phyloP scores from a whole-genome alignment of 495 filamentous ascomycete genomes.

The Tuber borchii region DNA sequence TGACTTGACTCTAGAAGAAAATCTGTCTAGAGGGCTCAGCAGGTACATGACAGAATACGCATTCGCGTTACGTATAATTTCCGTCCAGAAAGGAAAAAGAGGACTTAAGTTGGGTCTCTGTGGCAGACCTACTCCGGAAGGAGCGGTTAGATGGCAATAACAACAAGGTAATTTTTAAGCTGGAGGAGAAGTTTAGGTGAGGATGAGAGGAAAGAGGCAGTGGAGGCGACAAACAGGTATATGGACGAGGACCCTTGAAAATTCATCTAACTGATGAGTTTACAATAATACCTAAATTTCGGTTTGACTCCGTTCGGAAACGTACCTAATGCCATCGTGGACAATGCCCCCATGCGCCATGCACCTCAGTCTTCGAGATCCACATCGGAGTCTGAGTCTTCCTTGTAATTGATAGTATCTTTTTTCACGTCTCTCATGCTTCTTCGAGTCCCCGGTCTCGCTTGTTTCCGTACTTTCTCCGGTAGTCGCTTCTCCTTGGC shows the following conservation, averaged over 20 bases:
- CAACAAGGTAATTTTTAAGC: no score
- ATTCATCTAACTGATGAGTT: neutral
- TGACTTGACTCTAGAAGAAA: no score
- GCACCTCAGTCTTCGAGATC: constrained; percentile 26
- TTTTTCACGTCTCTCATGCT: constrained; percentile 30
- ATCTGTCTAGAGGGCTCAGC: no score
- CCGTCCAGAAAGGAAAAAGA: no score
- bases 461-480: constrained; percentile 23
- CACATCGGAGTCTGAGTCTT: constrained; percentile 35
- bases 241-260: neutral
- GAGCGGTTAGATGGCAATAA: no score
- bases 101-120: no score
- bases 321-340: neutral
- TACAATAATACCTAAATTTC: neutral
- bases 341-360: neutral
- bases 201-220: no score
- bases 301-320: neutral
- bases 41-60: no score
- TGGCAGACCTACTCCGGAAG: no score
- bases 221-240: no score
- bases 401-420: constrained; percentile 33
- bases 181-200: no score
- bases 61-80: no score
- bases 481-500: constrained; percentile 19
- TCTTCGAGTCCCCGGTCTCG: constrained; percentile 28